Percentiles rank a stretch among this genome's conserved stretches.
Conservation (phyloP, 176 grass and related monocot genomes). For the Hordeum marinum region DNA sequence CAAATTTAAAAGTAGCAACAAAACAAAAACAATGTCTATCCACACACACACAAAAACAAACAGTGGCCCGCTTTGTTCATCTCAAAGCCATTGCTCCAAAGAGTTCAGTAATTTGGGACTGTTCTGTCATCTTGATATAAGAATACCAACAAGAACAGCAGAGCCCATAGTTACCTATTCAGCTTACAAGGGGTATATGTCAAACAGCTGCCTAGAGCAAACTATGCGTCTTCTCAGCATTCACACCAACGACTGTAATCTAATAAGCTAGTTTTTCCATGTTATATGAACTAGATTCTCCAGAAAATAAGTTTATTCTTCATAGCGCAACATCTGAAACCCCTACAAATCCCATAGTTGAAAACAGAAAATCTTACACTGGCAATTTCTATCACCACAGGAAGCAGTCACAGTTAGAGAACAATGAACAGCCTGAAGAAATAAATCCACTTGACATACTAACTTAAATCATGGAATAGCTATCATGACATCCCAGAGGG, state of each 20-base stretch:
- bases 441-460: background rate
- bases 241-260: background rate
- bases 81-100: background rate
- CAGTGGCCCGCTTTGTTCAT: background rate
- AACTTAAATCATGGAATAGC: constrained; percentile 13
- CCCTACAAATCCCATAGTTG: background rate
- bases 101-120: background rate
- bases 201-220: background rate
- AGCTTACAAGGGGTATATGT: background rate
- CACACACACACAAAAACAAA: background rate
- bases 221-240: background rate
- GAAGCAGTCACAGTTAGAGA: background rate
- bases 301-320: background rate
- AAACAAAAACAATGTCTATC: background rate
- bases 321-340: background rate
- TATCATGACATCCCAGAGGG: background rate
- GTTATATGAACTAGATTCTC: background rate
- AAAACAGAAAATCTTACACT: background rate
- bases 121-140: background rate
- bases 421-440: background rate
- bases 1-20: background rate
- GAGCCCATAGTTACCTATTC: background rate
- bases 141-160: constrained; percentile 6
- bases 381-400: background rate
- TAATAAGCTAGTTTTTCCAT: background rate